These are phyloP conservation scores for Amanita jacksonii DNA, from an alignment of 768 basidiomycete species.

Conservation along the genomic window DNA sequence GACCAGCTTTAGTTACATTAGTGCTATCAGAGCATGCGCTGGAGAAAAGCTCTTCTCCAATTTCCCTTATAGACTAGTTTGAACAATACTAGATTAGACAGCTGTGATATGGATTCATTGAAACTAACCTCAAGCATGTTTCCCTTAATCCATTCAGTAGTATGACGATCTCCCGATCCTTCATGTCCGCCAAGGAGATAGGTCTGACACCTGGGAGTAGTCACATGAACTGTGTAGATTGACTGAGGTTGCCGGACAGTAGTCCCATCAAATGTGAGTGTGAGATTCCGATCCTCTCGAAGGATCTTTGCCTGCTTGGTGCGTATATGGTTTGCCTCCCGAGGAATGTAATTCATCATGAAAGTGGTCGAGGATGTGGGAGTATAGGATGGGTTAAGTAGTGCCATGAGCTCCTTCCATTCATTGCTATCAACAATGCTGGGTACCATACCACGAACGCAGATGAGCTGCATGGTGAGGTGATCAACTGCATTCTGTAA, in stretches of 20 bases:
- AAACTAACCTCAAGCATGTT: background rate
- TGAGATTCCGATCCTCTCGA: conserved; percentile 13
- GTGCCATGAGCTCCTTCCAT: conserved; percentile 16
- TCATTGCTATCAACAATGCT: conserved; percentile 14
- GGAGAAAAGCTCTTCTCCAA: too few species aligned
- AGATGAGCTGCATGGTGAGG: conserved; percentile 14
- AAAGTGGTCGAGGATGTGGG: conserved; percentile 8
- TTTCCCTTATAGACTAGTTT: background rate
- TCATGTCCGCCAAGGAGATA: conserved; percentile 5
- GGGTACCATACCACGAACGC: conserved; percentile 15
- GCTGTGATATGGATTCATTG: too few species aligned
- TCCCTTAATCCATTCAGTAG: conserved; percentile 1
- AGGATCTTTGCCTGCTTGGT: too few species aligned
- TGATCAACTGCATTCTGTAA: conserved; percentile 9
- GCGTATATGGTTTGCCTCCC: too few species aligned
- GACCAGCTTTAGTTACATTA: background rate
- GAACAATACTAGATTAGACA: too few species aligned
- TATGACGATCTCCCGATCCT: conserved; percentile 2
- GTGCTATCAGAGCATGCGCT: conserved; percentile 1
- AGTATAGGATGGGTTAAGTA: conserved; percentile 7
- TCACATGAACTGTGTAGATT: background rate
- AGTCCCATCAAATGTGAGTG: conserved; percentile 13
- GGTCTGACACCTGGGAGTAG: background rate
- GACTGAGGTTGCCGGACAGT: conserved; percentile 1
- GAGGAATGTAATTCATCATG: background rate